These are phyloP conservation scores for Phialemonium atrogriseum DNA, from an alignment of 2,329 filamentous ascomycete species.

Conservation along the genomic window DNA sequence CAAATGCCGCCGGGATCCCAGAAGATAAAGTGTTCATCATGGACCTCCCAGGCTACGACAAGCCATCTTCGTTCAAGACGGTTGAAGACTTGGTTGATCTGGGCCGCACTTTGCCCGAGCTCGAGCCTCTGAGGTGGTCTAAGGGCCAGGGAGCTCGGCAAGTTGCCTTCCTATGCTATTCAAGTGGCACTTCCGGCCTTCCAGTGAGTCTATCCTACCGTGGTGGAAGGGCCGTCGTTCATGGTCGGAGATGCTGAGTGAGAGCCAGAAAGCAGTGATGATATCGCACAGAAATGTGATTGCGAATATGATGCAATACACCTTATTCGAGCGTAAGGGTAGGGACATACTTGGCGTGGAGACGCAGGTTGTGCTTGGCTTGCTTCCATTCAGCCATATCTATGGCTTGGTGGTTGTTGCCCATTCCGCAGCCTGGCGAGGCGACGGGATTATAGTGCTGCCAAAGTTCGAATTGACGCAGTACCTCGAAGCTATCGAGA, in stretches of 20 bases:
- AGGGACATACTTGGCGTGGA: conserved; percentile 26
- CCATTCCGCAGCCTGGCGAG: conserved; percentile 57
- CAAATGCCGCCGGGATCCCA: conserved; percentile 54
- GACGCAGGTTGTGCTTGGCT: conserved; percentile 47
- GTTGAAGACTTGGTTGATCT: conserved; percentile 57
- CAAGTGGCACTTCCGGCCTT: conserved; percentile 69
- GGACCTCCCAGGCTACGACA: conserved; percentile 52
- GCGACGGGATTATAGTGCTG: conserved; percentile 65
- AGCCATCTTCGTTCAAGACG: conserved; percentile 49
- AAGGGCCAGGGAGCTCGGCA: conserved; percentile 59
- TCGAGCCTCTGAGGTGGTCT: conserved; percentile 51
- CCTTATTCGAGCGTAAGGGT: conserved; percentile 30
- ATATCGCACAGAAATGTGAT: conserved; percentile 75
- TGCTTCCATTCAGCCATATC: conserved; percentile 78
- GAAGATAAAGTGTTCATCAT: conserved; percentile 60
- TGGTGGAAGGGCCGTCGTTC: neutral
- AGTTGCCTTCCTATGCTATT: conserved; percentile 72
- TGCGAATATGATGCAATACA: conserved; percentile 61
- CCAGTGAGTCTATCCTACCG: conserved; percentile 42
- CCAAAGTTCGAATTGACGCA: conserved; percentile 67
- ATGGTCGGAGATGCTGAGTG: conserved; percentile 1
- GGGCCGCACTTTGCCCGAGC: conserved; percentile 43
- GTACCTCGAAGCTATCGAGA: conserved; percentile 56
- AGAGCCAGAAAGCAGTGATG: conserved; percentile 67
- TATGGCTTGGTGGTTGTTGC: conserved; percentile 68